Base-by-base conservation (phyloP, 768 basidiomycete genomes). In the Leccinum subtestaceum region DNA sequence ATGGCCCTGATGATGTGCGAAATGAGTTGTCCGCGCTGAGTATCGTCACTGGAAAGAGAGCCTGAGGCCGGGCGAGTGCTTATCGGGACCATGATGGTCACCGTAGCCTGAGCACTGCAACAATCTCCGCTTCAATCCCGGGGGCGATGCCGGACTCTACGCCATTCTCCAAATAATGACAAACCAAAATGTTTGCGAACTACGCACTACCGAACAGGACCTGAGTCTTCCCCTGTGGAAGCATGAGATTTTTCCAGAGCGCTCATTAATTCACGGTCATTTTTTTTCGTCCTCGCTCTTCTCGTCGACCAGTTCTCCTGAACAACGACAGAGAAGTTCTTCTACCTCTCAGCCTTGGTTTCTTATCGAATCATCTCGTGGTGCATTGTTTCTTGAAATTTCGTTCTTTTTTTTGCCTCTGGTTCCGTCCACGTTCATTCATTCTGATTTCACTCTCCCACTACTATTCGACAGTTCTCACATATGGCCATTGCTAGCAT, bases 401-500 rank as follows among this genome's bases (percentile, higher is more conserved):
- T 58, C 64, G 23, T 51, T 61, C 53, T 3, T 27, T 49, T 61
- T 52, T 48, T 65, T 57, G 5, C 45, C 43, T 57, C 15, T 17
- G 4, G 43, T 45, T 23, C 19, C 9, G 25, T 38, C 29, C 60
- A 46, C 63, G 29, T 50, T 63, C 57, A 0, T 58, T 63, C 62
- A 49, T 43, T 19, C 23, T 34, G 9, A 2, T 36, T 15, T 6
- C 19, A 45, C 19, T 45, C 43, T 45, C 19, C 43, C 38, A 40
- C 48, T 51, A 51, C 57, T 60, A 19, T 56, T 61, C 52, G 12
- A 56, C 38, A 53, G 49, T 57, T 60, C 58, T 55, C 49, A 56
- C 64, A 61, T 27, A 57, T 36, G 56, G 46, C 29, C 58, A 61
- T 58, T 50, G 45, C 40, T 53, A 66, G 58, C 57, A 67, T 45